Base-by-base conservation (phyloP, 116 monocot genomes). In the Thalassia testudinum region DNA sequence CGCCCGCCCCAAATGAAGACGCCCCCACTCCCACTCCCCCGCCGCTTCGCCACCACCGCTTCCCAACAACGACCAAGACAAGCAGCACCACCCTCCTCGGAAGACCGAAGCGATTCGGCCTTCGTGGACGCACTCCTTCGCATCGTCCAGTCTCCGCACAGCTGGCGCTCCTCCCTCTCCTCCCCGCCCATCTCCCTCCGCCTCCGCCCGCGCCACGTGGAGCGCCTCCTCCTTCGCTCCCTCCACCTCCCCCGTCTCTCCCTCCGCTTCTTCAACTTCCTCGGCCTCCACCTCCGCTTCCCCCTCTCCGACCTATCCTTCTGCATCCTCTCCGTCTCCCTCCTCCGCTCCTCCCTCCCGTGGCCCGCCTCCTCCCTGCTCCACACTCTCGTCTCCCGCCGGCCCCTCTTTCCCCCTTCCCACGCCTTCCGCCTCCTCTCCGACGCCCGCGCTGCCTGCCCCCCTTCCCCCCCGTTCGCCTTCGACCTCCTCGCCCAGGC, bases 181-280 rank as follows among this genome's bases (percentile, higher is more conserved):
- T 44, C 20, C 43, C 66, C 83, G 26, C 75, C 75, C 66, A 34
- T 83, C 63, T 56, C 69, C 60, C 21, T 40, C 24, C 71, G 72
- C 49, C 65, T 84, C 26, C 21, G 22, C 13, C 64, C 75, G 7
- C 50, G 38, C 66, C 84, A 78, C 66, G 58, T 75, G 26, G 78
- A 78, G 56, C 56, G 17, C 26, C 74, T 83, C 70, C 68, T 83
- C 49, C 62, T 68, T 62, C 65, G 42, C 24, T 54, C 47, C 43
- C 28, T 28, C 37, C 21, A 23, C 26, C 37, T 67, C 7, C 84
- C 84, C 20, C 54, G 69, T 48, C 49, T 78, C 26, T 23, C 56
- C 56, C 78, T 82, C 45, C 69, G 86, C 57, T 92, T 92, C 77
- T 82, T 92, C 76, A 77, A 81, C 62, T 81, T 67, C 70, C 71